Evolutionary conservation across 108 stramenopile genomes (phyloP), one percentile per base, ranked within the genome.

Genomic region (Chaetoceros tenuissimus): DNA sequence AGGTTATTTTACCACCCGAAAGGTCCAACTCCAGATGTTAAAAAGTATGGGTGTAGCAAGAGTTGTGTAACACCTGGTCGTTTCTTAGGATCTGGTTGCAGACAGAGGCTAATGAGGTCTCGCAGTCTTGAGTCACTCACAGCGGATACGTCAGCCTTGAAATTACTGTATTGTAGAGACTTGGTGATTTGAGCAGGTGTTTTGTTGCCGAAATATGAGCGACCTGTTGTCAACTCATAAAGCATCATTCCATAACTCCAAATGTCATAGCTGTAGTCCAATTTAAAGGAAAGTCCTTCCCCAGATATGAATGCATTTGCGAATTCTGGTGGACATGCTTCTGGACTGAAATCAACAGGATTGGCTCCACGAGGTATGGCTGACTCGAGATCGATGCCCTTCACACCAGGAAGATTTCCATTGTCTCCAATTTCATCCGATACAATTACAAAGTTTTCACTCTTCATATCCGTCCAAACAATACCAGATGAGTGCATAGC

Each of bases 401-500:
- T 85, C 46, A 78, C 67, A 29, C 73, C 58, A n/a, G 18, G 17
- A 2, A 46, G 8, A 19, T 22, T 26, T 18, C 45, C 57, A 55
- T 20, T 28, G 21, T 46, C 44, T 16, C 57, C 45, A n/a, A 24
- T 40, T 30, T 69, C 66, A 64, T 74, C 72, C 46, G 67, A 44
- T 26, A 79, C 70, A 1, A 89, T 82, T 8, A 94, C 85, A 66
- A 94, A 88, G 57, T 94, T 94, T 55, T 94, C 92, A 24, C 83
- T 80, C 59, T 94, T 94, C 51, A 89, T 57, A 61, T 94, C 92
- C 25, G 88, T 94, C 92, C 92, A 94, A 10, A 94, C 92, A 51
- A 94, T 54, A 28, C 70, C 65, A 1, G 79, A 74, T 23, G 63
- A 62, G 64, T 89, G 85, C 48, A 89, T 48, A 0, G 81, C 86